A percentile compares a stretch with the other conserved stretches of the same genome.
phyloP scores from a whole-genome alignment of 192 early-diverging fungal genomes.

The Linnemannia zychae region DNA sequence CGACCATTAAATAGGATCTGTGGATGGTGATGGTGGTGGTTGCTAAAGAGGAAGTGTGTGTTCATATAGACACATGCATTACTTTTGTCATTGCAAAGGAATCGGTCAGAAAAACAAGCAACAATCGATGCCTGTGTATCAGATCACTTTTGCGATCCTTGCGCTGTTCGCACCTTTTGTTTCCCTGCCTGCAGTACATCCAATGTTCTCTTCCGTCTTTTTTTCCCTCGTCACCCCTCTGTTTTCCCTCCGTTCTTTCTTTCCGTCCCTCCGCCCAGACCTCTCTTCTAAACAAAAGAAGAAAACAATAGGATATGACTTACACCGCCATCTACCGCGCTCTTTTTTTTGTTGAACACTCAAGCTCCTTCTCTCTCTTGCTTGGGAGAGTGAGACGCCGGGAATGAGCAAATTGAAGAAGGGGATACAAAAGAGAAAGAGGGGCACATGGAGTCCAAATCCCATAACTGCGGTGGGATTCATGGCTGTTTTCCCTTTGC shows the following conservation, averaged over 20 bases:
- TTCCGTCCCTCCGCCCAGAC: neutral
- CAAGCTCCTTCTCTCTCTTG: neutral
- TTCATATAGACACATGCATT: too few relatives aligned
- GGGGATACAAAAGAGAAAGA: neutral
- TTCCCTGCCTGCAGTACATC: neutral
- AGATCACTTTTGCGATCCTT: neutral
- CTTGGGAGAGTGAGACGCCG: neutral
- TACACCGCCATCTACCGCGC: neutral
- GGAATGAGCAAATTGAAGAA: neutral
- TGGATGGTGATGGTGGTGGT: too few relatives aligned
- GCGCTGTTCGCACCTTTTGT: neutral
- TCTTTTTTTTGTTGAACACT: neutral
- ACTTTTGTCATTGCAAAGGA: too few relatives aligned
- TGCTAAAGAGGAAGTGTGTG: too few relatives aligned
- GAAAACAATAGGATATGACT: neutral
- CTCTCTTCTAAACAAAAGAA: neutral
- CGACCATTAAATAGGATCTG: too few relatives aligned
- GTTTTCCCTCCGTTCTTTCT: neutral
- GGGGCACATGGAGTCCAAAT: neutral
- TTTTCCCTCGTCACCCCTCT: neutral
- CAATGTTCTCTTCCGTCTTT: neutral
- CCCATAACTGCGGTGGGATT: conserved; percentile 2
- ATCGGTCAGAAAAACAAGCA: neutral
- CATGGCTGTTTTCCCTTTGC: neutral
- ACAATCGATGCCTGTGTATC: neutral